phyloP scores from a whole-genome alignment of 129 eudicot species.

The Logfia minima region DNA sequence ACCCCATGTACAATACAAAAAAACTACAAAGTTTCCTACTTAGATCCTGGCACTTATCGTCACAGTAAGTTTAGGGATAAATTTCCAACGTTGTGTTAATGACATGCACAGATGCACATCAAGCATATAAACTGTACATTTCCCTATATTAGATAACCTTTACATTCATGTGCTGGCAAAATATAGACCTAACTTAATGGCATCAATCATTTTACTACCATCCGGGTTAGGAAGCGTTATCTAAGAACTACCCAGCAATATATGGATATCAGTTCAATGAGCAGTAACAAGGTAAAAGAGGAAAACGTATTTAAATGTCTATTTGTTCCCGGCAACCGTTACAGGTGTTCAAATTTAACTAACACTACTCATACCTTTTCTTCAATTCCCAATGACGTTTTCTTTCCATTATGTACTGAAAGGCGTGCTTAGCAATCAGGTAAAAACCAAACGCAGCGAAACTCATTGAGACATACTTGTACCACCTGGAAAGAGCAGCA shows the following conservation, averaged over 20 bases:
- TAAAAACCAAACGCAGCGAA: constrained; percentile 73
- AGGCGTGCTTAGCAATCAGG: constrained; percentile 70
- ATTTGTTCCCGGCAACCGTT: constrained; percentile 10
- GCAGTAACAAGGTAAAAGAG: neutral
- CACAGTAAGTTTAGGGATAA: neutral
- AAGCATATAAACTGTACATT: neutral
- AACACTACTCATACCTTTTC: constrained; percentile 52
- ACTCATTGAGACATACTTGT: constrained; percentile 90
- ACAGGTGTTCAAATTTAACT: neutral
- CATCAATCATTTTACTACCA: constrained; percentile 15
- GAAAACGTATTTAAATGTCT: neutral
- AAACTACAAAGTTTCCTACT: neutral
- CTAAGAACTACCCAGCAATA: constrained; percentile 2
- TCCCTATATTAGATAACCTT: neutral
- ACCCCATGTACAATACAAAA: neutral
- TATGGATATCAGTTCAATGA: neutral
- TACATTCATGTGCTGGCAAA: constrained; percentile 2
- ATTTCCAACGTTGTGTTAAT: neutral
- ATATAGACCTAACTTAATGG: constrained; percentile 10
- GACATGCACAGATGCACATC: neutral
- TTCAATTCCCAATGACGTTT: constrained; percentile 88
- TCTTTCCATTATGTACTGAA: constrained; percentile 79
- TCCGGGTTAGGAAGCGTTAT: neutral
- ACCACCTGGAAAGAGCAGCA: constrained; percentile 58
- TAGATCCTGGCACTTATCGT: neutral